phyloP scores from a whole-genome alignment of 2,329 filamentous ascomycete genomes.

The Trichoderma afroharzianum region DNA sequence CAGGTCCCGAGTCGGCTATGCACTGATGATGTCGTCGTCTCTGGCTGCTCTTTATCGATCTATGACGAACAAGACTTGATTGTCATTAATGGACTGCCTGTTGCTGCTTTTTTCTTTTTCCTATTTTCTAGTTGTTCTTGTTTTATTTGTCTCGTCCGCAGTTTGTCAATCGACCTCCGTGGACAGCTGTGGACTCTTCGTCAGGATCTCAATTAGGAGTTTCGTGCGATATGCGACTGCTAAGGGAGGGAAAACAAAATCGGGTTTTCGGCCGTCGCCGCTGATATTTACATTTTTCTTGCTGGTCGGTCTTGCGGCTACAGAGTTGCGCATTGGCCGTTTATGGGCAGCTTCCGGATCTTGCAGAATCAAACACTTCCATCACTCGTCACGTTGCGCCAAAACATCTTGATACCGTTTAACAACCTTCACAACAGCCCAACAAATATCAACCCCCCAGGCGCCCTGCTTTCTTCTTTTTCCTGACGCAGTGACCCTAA shows the following conservation, averaged over 20 bases:
- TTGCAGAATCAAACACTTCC: slow-evolving; percentile 39
- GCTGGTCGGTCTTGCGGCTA: slow-evolving; percentile 37
- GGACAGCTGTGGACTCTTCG: slow-evolving; percentile 29
- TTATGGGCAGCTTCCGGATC: slow-evolving; percentile 39
- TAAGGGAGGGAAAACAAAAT: slow-evolving; percentile 34
- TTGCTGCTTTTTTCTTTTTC: slow-evolving; percentile 25
- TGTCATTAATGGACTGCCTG: slow-evolving; percentile 27
- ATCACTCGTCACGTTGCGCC: slow-evolving; percentile 37
- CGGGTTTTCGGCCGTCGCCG: slow-evolving; percentile 35
- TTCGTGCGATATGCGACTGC: slow-evolving; percentile 37
- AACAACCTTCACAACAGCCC: slow-evolving; percentile 30
- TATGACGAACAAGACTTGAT: slow-evolving; percentile 11
- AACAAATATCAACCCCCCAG: slow-evolving; percentile 33
- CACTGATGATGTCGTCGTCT: slow-evolving; percentile 6
- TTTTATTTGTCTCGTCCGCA: slow-evolving; percentile 23
- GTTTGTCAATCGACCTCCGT: slow-evolving; percentile 29
- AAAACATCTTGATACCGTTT: slow-evolving; percentile 37
- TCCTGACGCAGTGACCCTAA: slow-evolving; percentile 31
- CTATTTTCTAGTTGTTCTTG: slow-evolving; percentile 21
- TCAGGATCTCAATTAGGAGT: slow-evolving; percentile 35
- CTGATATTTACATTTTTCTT: slow-evolving; percentile 31
- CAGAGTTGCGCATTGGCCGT: slow-evolving; percentile 36
- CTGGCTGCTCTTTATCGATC: slow-evolving; percentile 3
- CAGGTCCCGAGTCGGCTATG: slow-evolving; percentile 6
- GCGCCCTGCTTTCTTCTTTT: slow-evolving; percentile 20